A percentile compares a stretch with the other conserved stretches of the same genome.
Conservation (phyloP, 169 alveolate genomes). For the Plasmodium chabaudi region DNA sequence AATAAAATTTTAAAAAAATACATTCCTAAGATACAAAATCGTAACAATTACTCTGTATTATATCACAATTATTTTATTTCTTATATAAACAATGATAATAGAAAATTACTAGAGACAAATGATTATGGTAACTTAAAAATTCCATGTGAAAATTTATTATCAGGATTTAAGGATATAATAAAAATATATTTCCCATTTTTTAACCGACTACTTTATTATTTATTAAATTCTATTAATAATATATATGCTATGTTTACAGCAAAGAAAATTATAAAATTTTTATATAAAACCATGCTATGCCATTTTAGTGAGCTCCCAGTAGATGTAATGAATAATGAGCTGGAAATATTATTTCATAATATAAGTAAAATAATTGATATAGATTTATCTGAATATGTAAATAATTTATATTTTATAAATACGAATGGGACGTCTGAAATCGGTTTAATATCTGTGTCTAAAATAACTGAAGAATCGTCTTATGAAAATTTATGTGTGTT, state of each 20-base stretch:
- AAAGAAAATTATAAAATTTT: slow-evolving; percentile 46
- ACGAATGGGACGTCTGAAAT: background rate
- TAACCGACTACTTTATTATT: slow-evolving; percentile 27
- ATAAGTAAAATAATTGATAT: slow-evolving; percentile 57
- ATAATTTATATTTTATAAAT: slow-evolving; percentile 53
- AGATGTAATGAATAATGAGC: slow-evolving; percentile 34
- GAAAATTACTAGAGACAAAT: slow-evolving; percentile 32
- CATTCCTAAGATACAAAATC: slow-evolving; percentile 17
- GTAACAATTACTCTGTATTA: slow-evolving; percentile 24
- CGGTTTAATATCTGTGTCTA: slow-evolving; percentile 38
- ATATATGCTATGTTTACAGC: slow-evolving; percentile 28
- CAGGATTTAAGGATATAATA: slow-evolving; percentile 66
- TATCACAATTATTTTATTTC: slow-evolving; percentile 56
- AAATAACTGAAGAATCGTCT: slow-evolving; percentile 56
- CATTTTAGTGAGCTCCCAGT: slow-evolving; percentile 48
- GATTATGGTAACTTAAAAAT: slow-evolving; percentile 43
- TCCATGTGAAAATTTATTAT: slow-evolving; percentile 73
- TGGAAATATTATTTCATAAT: slow-evolving; percentile 45
- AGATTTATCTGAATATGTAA: slow-evolving; percentile 41
- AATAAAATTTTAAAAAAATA: slow-evolving; percentile 62
- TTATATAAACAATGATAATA: slow-evolving; percentile 47
- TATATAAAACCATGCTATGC: slow-evolving; percentile 47
- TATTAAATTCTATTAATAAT: slow-evolving; percentile 20
- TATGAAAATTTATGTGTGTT: slow-evolving; percentile 64
- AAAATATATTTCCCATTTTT: slow-evolving; percentile 46